Conservation (phyloP, 2,329 filamentous ascomycete species). For the Sordariomycetes sp. region DNA sequence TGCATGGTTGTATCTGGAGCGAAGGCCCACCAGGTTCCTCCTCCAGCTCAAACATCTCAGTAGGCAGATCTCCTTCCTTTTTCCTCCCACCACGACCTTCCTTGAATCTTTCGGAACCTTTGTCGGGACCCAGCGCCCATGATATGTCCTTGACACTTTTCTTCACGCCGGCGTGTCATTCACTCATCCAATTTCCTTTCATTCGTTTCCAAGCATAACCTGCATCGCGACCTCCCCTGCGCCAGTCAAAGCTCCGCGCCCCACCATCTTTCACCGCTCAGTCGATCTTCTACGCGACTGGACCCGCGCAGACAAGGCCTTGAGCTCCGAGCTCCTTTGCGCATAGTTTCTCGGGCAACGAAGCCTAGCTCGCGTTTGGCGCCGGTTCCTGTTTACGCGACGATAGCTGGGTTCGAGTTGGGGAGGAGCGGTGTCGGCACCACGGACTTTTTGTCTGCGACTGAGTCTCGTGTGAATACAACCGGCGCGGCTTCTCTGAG, state of each 20-base stretch:
- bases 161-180: background rate
- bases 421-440: too few relatives aligned
- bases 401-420: too few relatives aligned
- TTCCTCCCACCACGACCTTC: background rate
- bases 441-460: too few relatives aligned
- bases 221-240: background rate
- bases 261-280: background rate
- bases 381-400: background rate
- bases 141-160: too few relatives aligned
- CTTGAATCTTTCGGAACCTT: background rate
- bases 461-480: too few relatives aligned
- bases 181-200: background rate
- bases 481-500: too few relatives aligned
- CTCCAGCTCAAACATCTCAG: too few relatives aligned
- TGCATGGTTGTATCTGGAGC: background rate
- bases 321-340: background rate
- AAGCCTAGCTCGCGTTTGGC: background rate
- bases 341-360: background rate
- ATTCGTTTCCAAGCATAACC: background rate
- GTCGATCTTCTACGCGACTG: background rate
- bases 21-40: too few relatives aligned
- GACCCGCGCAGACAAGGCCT: background rate
- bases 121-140: background rate
- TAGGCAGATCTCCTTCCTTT: background rate
- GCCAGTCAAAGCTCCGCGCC: background rate